These are phyloP conservation scores for Monilinia polystroma DNA, from an alignment of 2,329 filamentous ascomycete genomes.

Conservation along the genomic window DNA sequence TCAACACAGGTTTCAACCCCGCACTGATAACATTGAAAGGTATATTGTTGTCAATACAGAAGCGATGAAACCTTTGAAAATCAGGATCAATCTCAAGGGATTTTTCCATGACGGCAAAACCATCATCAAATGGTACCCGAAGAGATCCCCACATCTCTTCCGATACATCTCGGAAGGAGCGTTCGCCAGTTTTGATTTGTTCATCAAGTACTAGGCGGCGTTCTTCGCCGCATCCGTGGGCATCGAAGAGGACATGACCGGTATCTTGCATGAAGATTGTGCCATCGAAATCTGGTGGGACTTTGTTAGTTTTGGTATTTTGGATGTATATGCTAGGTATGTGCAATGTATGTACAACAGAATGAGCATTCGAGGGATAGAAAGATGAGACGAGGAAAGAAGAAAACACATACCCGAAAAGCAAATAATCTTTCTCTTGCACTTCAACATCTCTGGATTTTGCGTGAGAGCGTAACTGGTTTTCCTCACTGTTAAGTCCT, in stretches of 20 bases:
- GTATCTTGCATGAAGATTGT: constrained; percentile 73
- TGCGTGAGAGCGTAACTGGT: constrained; percentile 35
- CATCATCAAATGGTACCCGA: constrained; percentile 65
- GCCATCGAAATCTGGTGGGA: constrained; percentile 61
- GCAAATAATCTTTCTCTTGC: constrained; percentile 57
- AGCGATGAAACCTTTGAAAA: constrained; percentile 63
- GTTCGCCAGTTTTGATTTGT: constrained; percentile 63
- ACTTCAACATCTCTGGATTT: constrained; percentile 40
- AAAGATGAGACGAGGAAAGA: neutral
- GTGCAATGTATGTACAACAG: neutral
- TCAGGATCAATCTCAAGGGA: constrained; percentile 62
- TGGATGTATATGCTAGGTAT: neutral
- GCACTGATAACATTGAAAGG: constrained; percentile 70
- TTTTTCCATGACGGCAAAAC: constrained; percentile 63
- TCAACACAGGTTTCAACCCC: constrained; percentile 62
- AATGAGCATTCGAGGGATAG: neutral
- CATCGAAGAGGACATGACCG: constrained; percentile 67
- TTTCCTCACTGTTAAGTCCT: constrained; percentile 36
- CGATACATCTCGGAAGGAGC: constrained; percentile 67
- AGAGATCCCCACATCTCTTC: constrained; percentile 71
- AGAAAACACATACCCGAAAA: constrained; percentile 50
- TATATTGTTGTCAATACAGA: constrained; percentile 60
- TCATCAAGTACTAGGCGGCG: constrained; percentile 57
- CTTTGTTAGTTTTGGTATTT: constrained; percentile 22
- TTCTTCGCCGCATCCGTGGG: constrained; percentile 59